A percentile compares a stretch with the other conserved stretches of the same genome.
Evolutionary conservation across 306 rosid genomes (phyloP).

Genomic region (Castanopsis chinensis): DNA sequence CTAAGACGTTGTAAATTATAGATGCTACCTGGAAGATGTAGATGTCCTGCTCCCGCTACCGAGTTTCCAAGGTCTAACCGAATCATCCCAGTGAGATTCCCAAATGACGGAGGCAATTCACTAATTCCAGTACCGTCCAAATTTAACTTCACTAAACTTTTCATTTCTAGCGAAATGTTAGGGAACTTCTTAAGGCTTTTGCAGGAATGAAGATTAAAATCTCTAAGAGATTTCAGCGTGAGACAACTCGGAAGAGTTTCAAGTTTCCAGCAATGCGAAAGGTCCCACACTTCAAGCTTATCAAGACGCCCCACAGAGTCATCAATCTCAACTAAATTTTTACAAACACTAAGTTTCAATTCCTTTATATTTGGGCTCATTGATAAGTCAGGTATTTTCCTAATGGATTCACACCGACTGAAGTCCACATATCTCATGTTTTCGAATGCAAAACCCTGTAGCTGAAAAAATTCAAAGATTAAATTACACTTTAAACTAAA

Average conservation of each 20-base stretch:
- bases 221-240: slow-evolving; percentile 7
- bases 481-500: no score
- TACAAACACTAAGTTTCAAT: background rate
- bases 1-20: no score
- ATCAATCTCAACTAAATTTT: slow-evolving; percentile 15
- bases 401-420: background rate
- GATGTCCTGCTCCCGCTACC: no score
- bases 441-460: no score
- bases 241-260: slow-evolving; percentile 1
- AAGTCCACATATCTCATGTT: background rate
- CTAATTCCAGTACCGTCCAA: background rate
- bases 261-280: background rate
- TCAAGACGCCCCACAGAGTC: background rate
- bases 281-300: background rate
- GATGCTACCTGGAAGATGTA: no score
- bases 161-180: background rate
- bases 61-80: background rate
- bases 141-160: background rate
- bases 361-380: background rate
- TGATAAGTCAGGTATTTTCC: background rate
- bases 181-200: slow-evolving; percentile 14
- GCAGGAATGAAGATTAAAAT: slow-evolving; percentile 8
- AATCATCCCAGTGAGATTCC: slow-evolving; percentile 40
- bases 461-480: no score
- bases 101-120: slow-evolving; percentile 22